Conservation (phyloP, 495 filamentous ascomycete species). For the Glutinoglossum americanum region DNA sequence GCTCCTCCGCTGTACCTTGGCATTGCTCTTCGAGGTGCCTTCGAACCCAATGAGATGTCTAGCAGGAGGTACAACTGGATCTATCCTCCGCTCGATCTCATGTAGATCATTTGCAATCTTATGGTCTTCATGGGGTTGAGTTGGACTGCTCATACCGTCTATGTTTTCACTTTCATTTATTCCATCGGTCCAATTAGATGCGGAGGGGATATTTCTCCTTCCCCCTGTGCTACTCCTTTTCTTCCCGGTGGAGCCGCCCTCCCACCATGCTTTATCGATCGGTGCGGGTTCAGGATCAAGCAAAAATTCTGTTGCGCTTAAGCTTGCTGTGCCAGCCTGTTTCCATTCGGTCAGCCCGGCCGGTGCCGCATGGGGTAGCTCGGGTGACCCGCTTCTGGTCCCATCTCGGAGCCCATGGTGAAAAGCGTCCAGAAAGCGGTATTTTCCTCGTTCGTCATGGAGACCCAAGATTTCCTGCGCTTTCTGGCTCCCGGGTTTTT, state of each 20-base stretch:
- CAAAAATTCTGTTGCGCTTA: conserved; percentile 28
- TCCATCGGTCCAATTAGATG: conserved; percentile 12
- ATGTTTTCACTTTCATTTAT: conserved; percentile 28
- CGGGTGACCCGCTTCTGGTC: conserved; percentile 14
- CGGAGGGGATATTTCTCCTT: background rate
- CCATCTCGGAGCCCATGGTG: conserved; percentile 22
- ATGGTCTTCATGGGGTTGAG: background rate
- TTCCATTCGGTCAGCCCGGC: conserved; percentile 36
- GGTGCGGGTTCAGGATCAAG: conserved; percentile 17
- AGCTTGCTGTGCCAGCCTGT: conserved; percentile 26
- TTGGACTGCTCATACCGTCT: conserved; percentile 19
- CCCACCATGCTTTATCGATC: conserved; percentile 32
- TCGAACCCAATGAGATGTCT: background rate
- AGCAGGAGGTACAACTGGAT: background rate
- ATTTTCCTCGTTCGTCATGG: background rate
- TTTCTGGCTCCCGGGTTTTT: background rate
- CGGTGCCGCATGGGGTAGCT: conserved; percentile 23
- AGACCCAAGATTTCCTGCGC: background rate
- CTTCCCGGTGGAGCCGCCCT: conserved; percentile 12
- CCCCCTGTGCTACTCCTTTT: background rate
- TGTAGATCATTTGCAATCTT: background rate
- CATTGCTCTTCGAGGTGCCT: background rate
- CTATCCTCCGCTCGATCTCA: background rate
- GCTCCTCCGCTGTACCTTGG: background rate
- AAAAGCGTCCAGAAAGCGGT: conserved; percentile 16